phyloP scores from a whole-genome alignment of 2,329 filamentous ascomycete genomes.

The Beauveria sp. region DNA sequence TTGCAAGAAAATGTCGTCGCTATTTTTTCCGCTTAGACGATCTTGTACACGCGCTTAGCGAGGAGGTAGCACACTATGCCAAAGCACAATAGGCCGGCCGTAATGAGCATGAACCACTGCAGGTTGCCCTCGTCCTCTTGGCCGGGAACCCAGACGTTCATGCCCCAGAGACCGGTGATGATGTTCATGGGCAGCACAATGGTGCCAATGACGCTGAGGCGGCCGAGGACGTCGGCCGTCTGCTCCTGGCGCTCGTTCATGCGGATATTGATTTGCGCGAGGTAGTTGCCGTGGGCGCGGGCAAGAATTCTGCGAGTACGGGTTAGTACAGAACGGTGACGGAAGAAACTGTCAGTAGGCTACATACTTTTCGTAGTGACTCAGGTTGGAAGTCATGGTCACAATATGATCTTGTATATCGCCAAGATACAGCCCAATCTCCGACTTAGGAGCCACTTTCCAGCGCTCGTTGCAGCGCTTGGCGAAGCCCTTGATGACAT shows the following conservation, averaged over 20 bases:
- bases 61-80: slow-evolving; percentile 72
- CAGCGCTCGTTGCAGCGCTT: slow-evolving; percentile 98
- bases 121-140: slow-evolving; percentile 73
- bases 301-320: slow-evolving; percentile 65
- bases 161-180: slow-evolving; percentile 95
- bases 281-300: slow-evolving; percentile 89
- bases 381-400: slow-evolving; percentile 94
- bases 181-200: slow-evolving; percentile 99
- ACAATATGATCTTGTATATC: slow-evolving; percentile 99
- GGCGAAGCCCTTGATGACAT: slow-evolving; percentile 98
- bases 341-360: too few relatives aligned
- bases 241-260: slow-evolving; percentile 98
- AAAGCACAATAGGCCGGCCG: slow-evolving; percentile 68
- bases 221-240: slow-evolving; percentile 89
- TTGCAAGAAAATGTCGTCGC: not conserved
- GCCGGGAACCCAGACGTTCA: slow-evolving; percentile 95
- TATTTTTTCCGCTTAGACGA: slow-evolving; percentile 44
- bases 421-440: slow-evolving; percentile 94
- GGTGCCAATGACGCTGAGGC: slow-evolving; percentile 89
- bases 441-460: slow-evolving; percentile 88
- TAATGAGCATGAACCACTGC: slow-evolving; percentile 68
- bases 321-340: not conserved
- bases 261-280: slow-evolving; percentile 97
- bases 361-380: slow-evolving; percentile 88
- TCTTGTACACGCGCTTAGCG: slow-evolving; percentile 76